These are phyloP conservation scores for Akanthomyces lecanii DNA, from an alignment of 2,329 filamentous ascomycete species.

Conservation along the genomic window DNA sequence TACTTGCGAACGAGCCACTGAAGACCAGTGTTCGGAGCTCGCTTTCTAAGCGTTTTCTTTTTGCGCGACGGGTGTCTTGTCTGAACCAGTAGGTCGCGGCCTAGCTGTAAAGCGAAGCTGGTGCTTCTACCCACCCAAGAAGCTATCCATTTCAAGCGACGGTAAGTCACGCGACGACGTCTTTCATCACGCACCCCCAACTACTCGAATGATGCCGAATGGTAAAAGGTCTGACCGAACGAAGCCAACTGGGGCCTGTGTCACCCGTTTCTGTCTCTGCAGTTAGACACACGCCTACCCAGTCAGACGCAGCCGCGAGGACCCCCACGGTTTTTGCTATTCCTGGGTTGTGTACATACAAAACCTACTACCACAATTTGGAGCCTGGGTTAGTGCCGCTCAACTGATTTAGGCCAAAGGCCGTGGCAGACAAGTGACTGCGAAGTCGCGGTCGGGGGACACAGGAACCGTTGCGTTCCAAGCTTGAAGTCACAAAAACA, in stretches of 20 bases:
- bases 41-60: not conserved
- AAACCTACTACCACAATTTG: conserved; percentile 42
- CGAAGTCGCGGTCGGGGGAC: conserved; percentile 9
- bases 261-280: conserved; percentile 20
- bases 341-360: not conserved
- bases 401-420: conserved; percentile 55
- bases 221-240: conserved; percentile 63
- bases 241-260: conserved; percentile 43
- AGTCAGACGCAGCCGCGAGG: not conserved
- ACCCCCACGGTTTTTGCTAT: not conserved
- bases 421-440: conserved; percentile 46
- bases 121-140: not conserved
- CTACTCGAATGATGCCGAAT: conserved; percentile 50
- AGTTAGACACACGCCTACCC: not conserved
- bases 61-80: not conserved
- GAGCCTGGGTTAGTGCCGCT: conserved; percentile 45
- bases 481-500: conserved; percentile 47
- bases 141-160: not conserved
- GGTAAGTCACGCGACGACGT: not conserved
- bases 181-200: not conserved
- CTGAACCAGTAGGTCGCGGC: not conserved
- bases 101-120: not conserved
- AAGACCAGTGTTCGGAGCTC: not conserved
- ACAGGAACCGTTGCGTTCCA: conserved; percentile 47
- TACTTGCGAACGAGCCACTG: not conserved